Evolutionary conservation across 2,329 filamentous ascomycete genomes (phyloP), one percentile per base, ranked within the genome.

Genomic region (Phoma sp.): DNA sequence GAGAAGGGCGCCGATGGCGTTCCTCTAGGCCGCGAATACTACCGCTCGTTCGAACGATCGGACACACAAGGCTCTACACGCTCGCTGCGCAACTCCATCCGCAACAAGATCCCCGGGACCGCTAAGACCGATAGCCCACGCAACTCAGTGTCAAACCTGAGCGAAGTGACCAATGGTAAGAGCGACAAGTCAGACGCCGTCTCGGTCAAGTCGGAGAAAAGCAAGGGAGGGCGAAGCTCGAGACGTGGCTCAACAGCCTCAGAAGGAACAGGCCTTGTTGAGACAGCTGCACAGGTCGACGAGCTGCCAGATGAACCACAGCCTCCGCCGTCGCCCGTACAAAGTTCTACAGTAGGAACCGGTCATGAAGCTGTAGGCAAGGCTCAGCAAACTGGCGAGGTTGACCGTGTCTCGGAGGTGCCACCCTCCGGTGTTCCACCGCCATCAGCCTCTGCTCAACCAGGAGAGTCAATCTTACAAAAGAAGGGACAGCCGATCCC

Each of bases 51-150:
- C 74, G 90, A 88, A 78, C 89, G 90, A 73, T 92, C 92, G 51
- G 93, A 98, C 73, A 98, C 93, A 23, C 93, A 93, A 74, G 93
- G 96, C 62, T 97, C 92, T 6, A 86, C 89, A 26, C 89, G 92
- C 61, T 97, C 93, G 4, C 87, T 97, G 75, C 87, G 91, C 64
- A 89, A 87, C 32, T 84, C 84, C 7, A 84, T 98, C 64, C 85
- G 91, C 56, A 96, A 92, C 58, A 97, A 97, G 78, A 97, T 96
- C 56, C 92, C 90, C 2, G 90, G 89, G 29, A 81, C 70, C 63
- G 49, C 49, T 46, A 90, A 86, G 70, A 85, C 81, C 38, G 93
- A 96, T 70, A 96, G 93, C 73, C 92, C 93, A 18, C 84, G 92
- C 61, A 87, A 83, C 62, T 96, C 93, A 11, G 81, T 90, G 21